These are phyloP conservation scores for Plenodomus tracheiphilus DNA, from an alignment of 2,329 filamentous ascomycete genomes.

Conservation along the genomic window DNA sequence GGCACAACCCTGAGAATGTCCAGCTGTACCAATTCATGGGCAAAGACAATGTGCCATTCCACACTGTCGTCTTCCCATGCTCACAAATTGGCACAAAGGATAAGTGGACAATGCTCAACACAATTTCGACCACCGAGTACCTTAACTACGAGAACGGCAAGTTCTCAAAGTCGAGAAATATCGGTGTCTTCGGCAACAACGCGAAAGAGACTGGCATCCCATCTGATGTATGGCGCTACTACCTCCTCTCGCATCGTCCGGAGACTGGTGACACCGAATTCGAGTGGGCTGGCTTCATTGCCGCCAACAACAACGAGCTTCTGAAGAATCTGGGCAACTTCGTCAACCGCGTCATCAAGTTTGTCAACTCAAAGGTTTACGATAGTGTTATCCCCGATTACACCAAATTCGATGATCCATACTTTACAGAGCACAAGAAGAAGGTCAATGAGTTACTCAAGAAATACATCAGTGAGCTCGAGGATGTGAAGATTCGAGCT, in stretches of 20 bases:
- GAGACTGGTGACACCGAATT: slow-evolving; percentile 88
- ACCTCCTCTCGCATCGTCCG: slow-evolving; percentile 81
- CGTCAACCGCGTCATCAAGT: slow-evolving; percentile 63
- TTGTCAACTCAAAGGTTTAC: slow-evolving; percentile 72
- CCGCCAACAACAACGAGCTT: slow-evolving; percentile 87
- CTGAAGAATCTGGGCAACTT: slow-evolving; percentile 70
- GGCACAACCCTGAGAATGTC: slow-evolving; percentile 86
- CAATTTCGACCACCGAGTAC: slow-evolving; percentile 83
- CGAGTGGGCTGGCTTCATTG: slow-evolving; percentile 83
- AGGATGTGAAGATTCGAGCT: slow-evolving; percentile 70
- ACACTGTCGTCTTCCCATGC: slow-evolving; percentile 88
- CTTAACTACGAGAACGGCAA: slow-evolving; percentile 59
- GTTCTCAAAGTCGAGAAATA: slow-evolving; percentile 86
- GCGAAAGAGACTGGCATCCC: slow-evolving; percentile 84
- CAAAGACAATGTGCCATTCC: slow-evolving; percentile 87
- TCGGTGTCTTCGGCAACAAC: slow-evolving; percentile 90
- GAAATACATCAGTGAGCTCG: slow-evolving; percentile 69
- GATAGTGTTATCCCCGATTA: slow-evolving; percentile 70
- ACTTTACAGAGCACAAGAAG: slow-evolving; percentile 53
- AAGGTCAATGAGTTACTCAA: slow-evolving; percentile 69
- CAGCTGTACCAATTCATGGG: slow-evolving; percentile 91
- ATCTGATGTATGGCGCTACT: slow-evolving; percentile 91
- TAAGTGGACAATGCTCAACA: slow-evolving; percentile 87
- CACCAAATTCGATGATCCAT: slow-evolving; percentile 54
- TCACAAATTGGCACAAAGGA: slow-evolving; percentile 83